Evolutionary conservation across 345 rosid species (phyloP), one percentile per base, ranked within the genome.

Genomic region (Pistacia integerrima): DNA sequence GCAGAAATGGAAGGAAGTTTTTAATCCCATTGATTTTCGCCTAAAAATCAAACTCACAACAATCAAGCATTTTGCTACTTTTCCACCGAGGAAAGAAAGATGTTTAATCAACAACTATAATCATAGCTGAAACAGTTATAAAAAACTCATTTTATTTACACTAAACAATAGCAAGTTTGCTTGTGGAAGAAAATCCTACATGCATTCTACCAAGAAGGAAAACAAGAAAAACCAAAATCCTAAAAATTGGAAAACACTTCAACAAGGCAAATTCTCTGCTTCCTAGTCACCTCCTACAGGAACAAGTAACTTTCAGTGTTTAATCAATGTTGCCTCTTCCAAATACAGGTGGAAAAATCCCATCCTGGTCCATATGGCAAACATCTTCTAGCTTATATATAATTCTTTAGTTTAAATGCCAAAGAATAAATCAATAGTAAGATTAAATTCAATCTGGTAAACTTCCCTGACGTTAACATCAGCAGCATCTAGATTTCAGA

Each of bases 21-120:
- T 25, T 36, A 20, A 25, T 44, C 16, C 44, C 11, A 18, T 16
- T 60, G 16, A 11, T 46, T 49, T 12, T 6, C 20, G 33, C 22
- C 76, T 74, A 58, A 30, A 63, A 61, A 74, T 33, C 14, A 36
- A 30, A 30, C 33, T 30, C 33, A 30, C 33, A 30, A 30, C 33
- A 61, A 74, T 33, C 14, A 36, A 36, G 36, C 41, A 62, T 3
- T 46, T 12, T 14, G 59, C 14, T 41, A 49, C 33, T 48, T 64
- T 61, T 49, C 25, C 30, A 17, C 46, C 4, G 28, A 16, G 62
- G 59, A 30, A 28, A 73, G 51, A 41, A 48, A 60, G 59, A 73
- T 61, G n/a, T 48, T 62, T 33, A 28, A 46, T 22, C 67, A 61
- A 35, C 44, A 51, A 73, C 75, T 44, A 59, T 58, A 25, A 60